Conservation (phyloP, 2,329 filamentous ascomycete genomes). For the Falciphora oryzae region DNA sequence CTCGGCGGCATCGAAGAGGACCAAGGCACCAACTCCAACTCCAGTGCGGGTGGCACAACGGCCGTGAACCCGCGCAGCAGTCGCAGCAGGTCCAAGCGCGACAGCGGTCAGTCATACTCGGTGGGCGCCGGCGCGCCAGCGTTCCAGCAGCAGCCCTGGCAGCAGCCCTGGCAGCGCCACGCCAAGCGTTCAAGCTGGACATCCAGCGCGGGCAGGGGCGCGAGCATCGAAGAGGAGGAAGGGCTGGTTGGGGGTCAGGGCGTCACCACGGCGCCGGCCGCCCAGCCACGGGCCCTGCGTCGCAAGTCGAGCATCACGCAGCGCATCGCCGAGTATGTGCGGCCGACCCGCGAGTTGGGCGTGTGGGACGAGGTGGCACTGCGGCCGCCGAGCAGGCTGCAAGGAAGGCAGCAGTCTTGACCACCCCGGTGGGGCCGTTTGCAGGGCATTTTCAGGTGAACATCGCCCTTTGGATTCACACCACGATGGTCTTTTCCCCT, state of each 20-base stretch:
- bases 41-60: constrained; percentile 10
- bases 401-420: background rate
- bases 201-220: constrained; percentile 9
- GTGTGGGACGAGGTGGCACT: background rate
- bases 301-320: constrained; percentile 33
- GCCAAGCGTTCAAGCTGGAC: constrained; percentile 15
- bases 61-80: constrained; percentile 8
- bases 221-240: background rate
- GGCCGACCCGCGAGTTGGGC: constrained; percentile 16
- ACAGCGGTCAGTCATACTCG: constrained; percentile 9
- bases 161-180: constrained; percentile 1
- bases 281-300: constrained; percentile 14
- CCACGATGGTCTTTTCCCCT: no score
- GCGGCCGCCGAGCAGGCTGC: background rate
- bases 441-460: background rate
- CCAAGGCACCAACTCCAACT: constrained; percentile 4
- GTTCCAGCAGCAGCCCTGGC: background rate
- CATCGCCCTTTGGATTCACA: background rate
- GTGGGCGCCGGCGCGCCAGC: background rate
- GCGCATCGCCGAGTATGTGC: constrained; percentile 40
- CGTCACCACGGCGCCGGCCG: background rate
- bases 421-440: background rate
- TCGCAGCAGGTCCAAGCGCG: constrained; percentile 5
- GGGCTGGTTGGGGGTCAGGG: background rate
- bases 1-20: constrained; percentile 3